phyloP scores from a whole-genome alignment of 371 early-diverging fungal genomes.

The Apophysomyces elegans region DNA sequence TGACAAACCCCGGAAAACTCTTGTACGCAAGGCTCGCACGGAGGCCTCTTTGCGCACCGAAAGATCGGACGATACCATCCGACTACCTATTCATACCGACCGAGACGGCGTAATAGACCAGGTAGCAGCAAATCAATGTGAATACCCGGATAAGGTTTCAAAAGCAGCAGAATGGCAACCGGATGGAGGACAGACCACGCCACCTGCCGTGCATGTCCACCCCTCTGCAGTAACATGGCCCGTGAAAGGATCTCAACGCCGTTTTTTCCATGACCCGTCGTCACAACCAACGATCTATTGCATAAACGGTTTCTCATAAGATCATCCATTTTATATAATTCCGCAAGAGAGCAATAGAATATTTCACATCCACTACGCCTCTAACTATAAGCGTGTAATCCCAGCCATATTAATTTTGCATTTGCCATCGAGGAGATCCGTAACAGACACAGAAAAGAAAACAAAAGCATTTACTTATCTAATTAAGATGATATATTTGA shows the following conservation, averaged over 20 bases:
- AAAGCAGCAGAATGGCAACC: not conserved
- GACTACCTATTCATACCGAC: not conserved
- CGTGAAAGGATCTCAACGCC: not conserved
- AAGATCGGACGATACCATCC: not conserved
- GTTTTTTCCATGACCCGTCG: not conserved
- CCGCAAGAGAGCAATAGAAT: too few species aligned
- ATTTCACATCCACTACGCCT: too few species aligned
- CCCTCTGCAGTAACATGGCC: not conserved
- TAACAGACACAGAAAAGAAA: too few species aligned
- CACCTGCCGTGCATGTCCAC: not conserved
- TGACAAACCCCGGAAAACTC: not conserved
- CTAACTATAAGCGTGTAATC: too few species aligned
- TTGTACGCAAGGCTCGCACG: not conserved
- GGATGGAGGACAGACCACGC: not conserved
- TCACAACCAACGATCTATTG: not conserved
- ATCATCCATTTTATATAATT: too few species aligned
- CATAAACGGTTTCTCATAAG: not conserved
- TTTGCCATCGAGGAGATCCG: too few species aligned
- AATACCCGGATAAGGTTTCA: not conserved
- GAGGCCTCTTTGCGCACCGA: not conserved
- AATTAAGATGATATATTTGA: too few species aligned
- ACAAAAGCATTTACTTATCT: too few species aligned
- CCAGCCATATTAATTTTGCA: too few species aligned
- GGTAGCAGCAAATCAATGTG: not conserved
- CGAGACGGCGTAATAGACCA: not conserved